A percentile compares a stretch with the other conserved stretches of the same genome.
Conservation (phyloP, 139 green algal species). For the Haematococcus sp. region DNA sequence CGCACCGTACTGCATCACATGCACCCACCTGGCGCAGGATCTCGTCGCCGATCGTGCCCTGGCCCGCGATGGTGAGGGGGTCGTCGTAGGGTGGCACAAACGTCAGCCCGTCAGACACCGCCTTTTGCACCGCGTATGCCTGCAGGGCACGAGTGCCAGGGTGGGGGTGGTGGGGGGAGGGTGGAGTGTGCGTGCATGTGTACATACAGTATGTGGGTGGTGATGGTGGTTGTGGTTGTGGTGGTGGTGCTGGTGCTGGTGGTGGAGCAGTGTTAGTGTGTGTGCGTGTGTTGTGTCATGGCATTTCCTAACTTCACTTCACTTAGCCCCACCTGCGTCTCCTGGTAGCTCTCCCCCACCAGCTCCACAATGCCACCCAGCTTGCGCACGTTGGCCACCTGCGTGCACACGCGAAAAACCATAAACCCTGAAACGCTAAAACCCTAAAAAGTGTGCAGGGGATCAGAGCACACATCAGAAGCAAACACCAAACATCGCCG, state of each 20-base stretch:
- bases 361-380: conserved; percentile 90
- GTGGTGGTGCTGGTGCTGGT: too few species aligned
- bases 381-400: conserved; percentile 62
- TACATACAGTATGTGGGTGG: neutral
- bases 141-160: conserved; percentile 7
- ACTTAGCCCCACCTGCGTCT: conserved; percentile 78
- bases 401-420: conserved; percentile 3
- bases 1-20: too few species aligned
- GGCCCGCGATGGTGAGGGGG: conserved; percentile 90
- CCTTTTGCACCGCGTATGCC: conserved; percentile 47
- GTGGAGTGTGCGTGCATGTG: neutral
- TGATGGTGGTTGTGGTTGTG: too few species aligned
- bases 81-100: conserved; percentile 97
- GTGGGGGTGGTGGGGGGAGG: neutral
- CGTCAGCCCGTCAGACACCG: conserved; percentile 57
- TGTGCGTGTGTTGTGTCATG: too few species aligned
- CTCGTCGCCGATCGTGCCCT: conserved; percentile 93
- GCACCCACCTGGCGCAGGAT: conserved; percentile 78
- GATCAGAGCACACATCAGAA: neutral
- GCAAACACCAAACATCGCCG: conserved; percentile 8
- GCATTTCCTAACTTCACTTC: too few species aligned
- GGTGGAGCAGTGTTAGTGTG: too few species aligned
- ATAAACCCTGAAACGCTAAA: neutral
- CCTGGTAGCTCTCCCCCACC: conserved; percentile 91
- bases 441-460: conserved; percentile 6